Conservation (phyloP, 2,329 filamentous ascomycete species). For the Colletotrichum costaricense region DNA sequence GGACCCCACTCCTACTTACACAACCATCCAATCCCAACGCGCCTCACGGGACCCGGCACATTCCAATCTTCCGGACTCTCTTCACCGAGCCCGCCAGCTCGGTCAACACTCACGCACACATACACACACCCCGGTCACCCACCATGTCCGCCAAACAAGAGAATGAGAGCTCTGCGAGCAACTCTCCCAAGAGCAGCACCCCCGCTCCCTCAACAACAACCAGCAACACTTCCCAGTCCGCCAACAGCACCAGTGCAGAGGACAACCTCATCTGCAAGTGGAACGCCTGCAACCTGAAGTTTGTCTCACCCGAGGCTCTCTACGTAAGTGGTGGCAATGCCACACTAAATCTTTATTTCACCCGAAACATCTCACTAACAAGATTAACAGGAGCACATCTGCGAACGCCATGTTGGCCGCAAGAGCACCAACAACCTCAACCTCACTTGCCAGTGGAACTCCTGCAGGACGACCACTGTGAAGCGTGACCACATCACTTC, state of each 20-base stretch:
- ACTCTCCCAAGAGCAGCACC: slow-evolving; percentile 64
- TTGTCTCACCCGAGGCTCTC: slow-evolving; percentile 66
- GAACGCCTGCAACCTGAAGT: slow-evolving; percentile 69
- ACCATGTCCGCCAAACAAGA: slow-evolving; percentile 40
- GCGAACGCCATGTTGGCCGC: slow-evolving; percentile 96
- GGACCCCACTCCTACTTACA: slow-evolving; percentile 25
- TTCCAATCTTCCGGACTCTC: neutral
- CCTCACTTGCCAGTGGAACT: slow-evolving; percentile 96
- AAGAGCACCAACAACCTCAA: slow-evolving; percentile 99
- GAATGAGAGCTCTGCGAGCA: slow-evolving; percentile 50
- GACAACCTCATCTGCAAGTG: slow-evolving; percentile 72
- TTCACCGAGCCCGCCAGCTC: slow-evolving; percentile 19
- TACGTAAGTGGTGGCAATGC: slow-evolving; percentile 63
- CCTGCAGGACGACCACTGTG: slow-evolving; percentile 94
- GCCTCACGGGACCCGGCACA: slow-evolving; percentile 15
- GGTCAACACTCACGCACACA: slow-evolving; percentile 1
- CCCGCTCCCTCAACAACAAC: slow-evolving; percentile 63
- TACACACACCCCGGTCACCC: slow-evolving; percentile 19
- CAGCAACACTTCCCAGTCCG: slow-evolving; percentile 57
- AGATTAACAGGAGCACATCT: slow-evolving; percentile 85
- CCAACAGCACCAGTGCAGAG: slow-evolving; percentile 46
- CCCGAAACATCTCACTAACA: neutral
- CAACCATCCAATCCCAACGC: slow-evolving; percentile 6
- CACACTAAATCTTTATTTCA: neutral
- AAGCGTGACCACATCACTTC: slow-evolving; percentile 99